Evolutionary conservation across 331 rosid genomes (phyloP).

Genomic region (Arachis monticola): DNA sequence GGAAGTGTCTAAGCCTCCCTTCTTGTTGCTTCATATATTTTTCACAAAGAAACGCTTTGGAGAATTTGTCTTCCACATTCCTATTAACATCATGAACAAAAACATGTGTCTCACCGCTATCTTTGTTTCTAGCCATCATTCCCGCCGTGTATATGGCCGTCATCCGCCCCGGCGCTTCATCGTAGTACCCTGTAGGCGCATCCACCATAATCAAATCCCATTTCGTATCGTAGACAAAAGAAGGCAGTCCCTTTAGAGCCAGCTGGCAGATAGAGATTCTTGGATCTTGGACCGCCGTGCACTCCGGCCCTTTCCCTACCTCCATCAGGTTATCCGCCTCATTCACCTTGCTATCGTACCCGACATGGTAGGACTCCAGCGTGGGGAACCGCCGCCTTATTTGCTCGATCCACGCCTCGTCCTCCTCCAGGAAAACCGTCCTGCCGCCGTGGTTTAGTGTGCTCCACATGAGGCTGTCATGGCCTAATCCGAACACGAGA

Average conservation of each 20-base stretch:
- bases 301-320: constrained; percentile 60
- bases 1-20: constrained; percentile 65
- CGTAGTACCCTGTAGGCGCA: constrained; percentile 67
- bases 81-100: constrained; percentile 73
- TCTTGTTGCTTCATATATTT: constrained; percentile 54
- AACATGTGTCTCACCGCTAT: constrained; percentile 47
- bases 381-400: constrained; percentile 41
- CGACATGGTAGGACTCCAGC: constrained; percentile 38
- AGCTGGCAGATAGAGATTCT: constrained; percentile 54
- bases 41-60: constrained; percentile 52
- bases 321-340: constrained; percentile 62
- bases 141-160: constrained; percentile 66
- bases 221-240: constrained; percentile 45
- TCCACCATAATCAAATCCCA: constrained; percentile 80
- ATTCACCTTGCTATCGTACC: constrained; percentile 39
- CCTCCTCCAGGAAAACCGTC: constrained; percentile 66
- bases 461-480: constrained; percentile 74
- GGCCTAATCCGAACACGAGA: constrained; percentile 66
- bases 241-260: constrained; percentile 59
- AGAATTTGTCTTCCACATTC: constrained; percentile 61
- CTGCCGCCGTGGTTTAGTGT: constrained; percentile 55
- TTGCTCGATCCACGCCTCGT: constrained; percentile 64
- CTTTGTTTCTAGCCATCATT: constrained; percentile 68
- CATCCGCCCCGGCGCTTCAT: constrained; percentile 72
- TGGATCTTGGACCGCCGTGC: constrained; percentile 51